Evolutionary conservation across 192 early-diverging fungal genomes (phyloP).

Genomic region (Coemansia pectinata): DNA sequence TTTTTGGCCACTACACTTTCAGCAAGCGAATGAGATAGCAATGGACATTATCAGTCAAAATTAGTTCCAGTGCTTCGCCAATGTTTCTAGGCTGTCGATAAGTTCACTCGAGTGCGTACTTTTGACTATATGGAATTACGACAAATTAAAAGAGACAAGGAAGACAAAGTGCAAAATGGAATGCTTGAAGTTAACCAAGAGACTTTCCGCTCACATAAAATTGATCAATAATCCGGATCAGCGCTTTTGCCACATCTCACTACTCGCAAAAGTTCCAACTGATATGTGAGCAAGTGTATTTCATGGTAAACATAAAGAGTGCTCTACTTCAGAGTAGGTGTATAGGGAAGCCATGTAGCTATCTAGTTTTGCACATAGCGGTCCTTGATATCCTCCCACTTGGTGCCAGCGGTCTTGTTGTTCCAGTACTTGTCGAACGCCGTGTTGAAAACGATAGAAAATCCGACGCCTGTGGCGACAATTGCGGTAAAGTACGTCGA

Average conservation of each 20-base stretch:
- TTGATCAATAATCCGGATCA: neutral
- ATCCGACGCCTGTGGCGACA: slow-evolving; percentile 35
- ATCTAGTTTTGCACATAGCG: slow-evolving; percentile 31
- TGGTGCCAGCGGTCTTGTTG: slow-evolving; percentile 50
- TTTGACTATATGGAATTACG: neutral
- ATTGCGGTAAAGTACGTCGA: slow-evolving; percentile 54
- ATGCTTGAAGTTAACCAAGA: neutral
- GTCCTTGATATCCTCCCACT: slow-evolving; percentile 56
- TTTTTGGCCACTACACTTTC: slow-evolving; percentile 73
- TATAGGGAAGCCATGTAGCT: neutral
- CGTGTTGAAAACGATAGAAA: slow-evolving; percentile 48
- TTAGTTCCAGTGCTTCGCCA: neutral
- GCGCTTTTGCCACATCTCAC: neutral
- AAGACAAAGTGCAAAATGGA: neutral
- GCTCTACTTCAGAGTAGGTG: no score
- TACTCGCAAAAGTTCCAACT: no score
- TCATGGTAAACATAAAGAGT: no score
- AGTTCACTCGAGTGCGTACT: neutral
- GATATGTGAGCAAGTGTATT: no score
- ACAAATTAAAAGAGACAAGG: neutral
- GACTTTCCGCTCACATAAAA: neutral
- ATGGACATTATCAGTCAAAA: neutral
- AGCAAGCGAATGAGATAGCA: neutral
- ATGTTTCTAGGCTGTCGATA: no score
- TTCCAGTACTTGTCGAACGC: slow-evolving; percentile 51